Evolutionary conservation across 2,329 filamentous ascomycete species (phyloP).

Genomic region (Sarocladium kiliense): DNA sequence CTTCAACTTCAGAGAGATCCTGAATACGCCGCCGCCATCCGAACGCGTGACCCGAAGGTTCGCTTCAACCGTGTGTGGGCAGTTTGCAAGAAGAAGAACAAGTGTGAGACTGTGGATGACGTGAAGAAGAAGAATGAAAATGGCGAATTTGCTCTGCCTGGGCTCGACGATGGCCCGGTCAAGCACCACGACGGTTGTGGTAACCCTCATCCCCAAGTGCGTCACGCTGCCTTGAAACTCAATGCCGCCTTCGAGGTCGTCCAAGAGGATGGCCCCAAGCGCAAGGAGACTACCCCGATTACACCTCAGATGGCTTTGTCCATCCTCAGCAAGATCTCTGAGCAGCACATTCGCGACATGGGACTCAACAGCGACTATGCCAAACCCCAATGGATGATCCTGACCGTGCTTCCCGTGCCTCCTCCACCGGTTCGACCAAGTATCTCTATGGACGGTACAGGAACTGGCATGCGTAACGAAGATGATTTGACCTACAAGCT

Average conservation of each 20-base stretch:
- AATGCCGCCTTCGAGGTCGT: conserved; percentile 64
- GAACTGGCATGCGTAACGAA: conserved; percentile 88
- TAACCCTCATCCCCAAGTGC: conserved; percentile 82
- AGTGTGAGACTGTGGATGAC: conserved; percentile 70
- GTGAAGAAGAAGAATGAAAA: conserved; percentile 45
- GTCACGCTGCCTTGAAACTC: conserved; percentile 80
- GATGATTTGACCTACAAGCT: conserved; percentile 99
- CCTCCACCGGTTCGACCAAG: conserved; percentile 93
- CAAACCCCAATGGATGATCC: conserved; percentile 95
- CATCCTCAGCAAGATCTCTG: conserved; percentile 79
- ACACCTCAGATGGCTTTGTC: conserved; percentile 80
- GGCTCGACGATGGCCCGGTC: conserved; percentile 45
- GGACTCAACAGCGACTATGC: conserved; percentile 93
- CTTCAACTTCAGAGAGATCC: conserved; percentile 64
- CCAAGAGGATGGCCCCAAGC: conserved; percentile 64
- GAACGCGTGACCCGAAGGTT: conserved; percentile 84
- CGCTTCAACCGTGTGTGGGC: conserved; percentile 92
- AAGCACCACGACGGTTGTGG: conserved; percentile 84
- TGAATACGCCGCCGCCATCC: conserved; percentile 76
- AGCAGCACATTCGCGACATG: conserved; percentile 77
- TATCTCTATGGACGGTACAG: conserved; percentile 94
- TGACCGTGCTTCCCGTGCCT: conserved; percentile 91
- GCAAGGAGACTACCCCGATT: conserved; percentile 75
- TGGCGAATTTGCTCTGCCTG: conserved; percentile 55
- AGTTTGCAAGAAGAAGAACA: conserved; percentile 81